Percentiles rank a stretch among this genome's conserved stretches.
These are phyloP conservation scores for Zymoseptoria pseudotritici DNA, from an alignment of 2,329 filamentous ascomycete species.

Conservation along the genomic window DNA sequence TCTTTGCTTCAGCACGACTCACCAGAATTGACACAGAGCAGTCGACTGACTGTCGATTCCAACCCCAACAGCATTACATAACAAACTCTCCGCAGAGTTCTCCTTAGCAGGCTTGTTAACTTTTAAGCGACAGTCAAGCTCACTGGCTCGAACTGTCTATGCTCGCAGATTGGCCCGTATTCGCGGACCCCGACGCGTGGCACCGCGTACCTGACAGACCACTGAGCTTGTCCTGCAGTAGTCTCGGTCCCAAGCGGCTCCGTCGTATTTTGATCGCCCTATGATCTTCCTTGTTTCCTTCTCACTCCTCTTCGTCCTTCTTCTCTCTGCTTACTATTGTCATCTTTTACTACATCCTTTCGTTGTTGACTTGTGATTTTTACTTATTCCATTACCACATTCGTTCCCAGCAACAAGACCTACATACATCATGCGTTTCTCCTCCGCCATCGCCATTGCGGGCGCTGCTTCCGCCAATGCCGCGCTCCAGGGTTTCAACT, in stretches of 20 bases:
- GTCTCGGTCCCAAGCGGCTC: neutral
- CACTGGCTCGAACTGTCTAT: neutral
- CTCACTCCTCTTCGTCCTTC: neutral
- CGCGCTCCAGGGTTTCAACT: constrained; percentile 60
- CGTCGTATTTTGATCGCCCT: neutral
- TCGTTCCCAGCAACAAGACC: neutral
- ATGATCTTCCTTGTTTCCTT: neutral
- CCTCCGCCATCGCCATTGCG: neutral
- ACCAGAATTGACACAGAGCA: neutral
- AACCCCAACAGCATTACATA: neutral
- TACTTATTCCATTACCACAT: neutral
- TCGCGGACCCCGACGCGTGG: neutral
- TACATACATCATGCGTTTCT: neutral
- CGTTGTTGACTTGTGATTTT: neutral
- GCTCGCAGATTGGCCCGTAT: neutral
- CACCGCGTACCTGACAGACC: neutral
- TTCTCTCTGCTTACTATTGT: neutral
- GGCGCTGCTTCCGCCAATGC: constrained; percentile 29
- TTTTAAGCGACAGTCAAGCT: neutral
- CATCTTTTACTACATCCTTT: neutral
- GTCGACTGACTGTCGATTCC: neutral
- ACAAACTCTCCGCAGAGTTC: neutral
- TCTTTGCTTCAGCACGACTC: neutral
- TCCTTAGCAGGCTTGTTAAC: neutral
- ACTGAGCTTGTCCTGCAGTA: neutral